Base-by-base conservation (phyloP, 805 yeast species). In the Priceomyces castillae region DNA sequence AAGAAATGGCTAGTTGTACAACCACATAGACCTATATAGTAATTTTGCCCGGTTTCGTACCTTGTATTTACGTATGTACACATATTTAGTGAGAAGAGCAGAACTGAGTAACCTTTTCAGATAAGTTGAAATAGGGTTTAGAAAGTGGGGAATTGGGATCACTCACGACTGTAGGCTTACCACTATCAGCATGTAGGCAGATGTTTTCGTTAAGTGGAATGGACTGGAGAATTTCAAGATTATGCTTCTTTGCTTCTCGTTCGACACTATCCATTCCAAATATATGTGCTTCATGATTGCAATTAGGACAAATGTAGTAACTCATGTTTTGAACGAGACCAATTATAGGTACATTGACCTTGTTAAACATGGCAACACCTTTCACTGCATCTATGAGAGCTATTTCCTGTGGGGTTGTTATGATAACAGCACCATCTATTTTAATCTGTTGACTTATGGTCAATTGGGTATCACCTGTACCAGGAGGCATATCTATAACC, bases 311-410 rank as follows among this genome's bases (percentile, higher is more conserved):
- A 6, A 78, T 57, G 56, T 73, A 86, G 49, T 76, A 76, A 50
- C 92, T 83, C 96, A 88, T 88, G 57, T 88, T 88, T 54, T 87
- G 87, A 0, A 88, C 88, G 48, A 87, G 57, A 0, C 96, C 96
- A 22, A 84, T 52, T 0, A 88, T 74, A 0, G 94, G 95, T 9
- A 85, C 78, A 15, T 77, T 63, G 33, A 86, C 85, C 50, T 84
- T 84, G 4, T 78, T 63, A 59, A 84, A 87, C 92, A 88, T 82
- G 9, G 85, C 71, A 9, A 87, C 78, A 0, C 96, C 96, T 50
- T 88, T 82, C 16, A 81, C 77, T 0, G 88, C 95, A 58, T 88
- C 96, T 4, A 83, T 73, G 19, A 87, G 61, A 0, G 96, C 95
- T 33, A 88, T 77, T 50, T 88, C 95, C 59, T 88, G 96, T 0